Percentiles rank a stretch among this genome's conserved stretches.
phyloP scores from a whole-genome alignment of 2,329 filamentous ascomycete species.

The Xylariaceae sp. region DNA sequence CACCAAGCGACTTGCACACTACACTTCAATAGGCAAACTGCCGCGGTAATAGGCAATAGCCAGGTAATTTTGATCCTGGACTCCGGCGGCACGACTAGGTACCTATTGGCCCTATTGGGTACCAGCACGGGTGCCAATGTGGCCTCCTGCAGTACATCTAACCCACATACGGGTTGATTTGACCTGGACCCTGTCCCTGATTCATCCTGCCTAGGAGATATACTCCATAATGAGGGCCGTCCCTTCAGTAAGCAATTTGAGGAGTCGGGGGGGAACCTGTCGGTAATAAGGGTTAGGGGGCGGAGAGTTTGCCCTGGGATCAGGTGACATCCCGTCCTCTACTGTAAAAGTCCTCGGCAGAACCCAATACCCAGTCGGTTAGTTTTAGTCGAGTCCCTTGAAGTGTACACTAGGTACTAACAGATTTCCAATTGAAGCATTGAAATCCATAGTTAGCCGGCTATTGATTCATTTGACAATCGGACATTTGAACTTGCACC shows the following conservation, averaged over 20 bases:
- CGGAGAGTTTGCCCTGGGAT: not conserved
- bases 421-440: too few species aligned
- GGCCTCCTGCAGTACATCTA: not conserved
- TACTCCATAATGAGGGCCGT: too few species aligned
- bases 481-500: too few species aligned
- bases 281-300: not conserved
- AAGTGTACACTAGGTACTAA: not conserved
- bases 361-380: too few species aligned
- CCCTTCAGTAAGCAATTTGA: not conserved
- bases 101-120: too few species aligned
- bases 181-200: slow-evolving; percentile 9
- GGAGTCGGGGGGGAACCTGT: not conserved
- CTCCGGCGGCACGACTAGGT: not conserved
- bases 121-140: slow-evolving; percentile 16
- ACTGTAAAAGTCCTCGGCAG: not conserved
- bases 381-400: too few species aligned
- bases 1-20: not conserved
- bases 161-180: slow-evolving; percentile 15
- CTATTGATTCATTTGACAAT: too few species aligned
- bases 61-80: slow-evolving; percentile 7
- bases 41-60: not conserved
- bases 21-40: not conserved
- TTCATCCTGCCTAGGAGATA: not conserved
- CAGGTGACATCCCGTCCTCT: not conserved
- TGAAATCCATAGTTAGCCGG: too few species aligned